Percentiles rank a stretch among this genome's conserved stretches.
Conservation (phyloP, 257 asterid genomes). For the Phtheirospermum japonicum region DNA sequence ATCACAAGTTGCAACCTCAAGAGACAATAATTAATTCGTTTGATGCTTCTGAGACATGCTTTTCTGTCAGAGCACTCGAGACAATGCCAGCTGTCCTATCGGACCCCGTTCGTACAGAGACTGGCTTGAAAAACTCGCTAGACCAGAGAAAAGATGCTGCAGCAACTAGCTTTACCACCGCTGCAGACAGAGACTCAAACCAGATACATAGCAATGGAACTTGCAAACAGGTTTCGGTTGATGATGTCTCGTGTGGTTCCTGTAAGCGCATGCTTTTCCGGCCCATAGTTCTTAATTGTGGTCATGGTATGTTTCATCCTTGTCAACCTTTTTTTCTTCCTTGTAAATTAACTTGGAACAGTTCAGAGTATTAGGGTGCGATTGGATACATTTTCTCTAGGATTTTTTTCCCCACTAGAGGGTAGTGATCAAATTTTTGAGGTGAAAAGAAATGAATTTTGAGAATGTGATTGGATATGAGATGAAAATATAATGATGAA, state of each 20-base stretch:
- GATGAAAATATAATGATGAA: too few species aligned
- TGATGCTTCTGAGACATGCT: slow-evolving; percentile 5
- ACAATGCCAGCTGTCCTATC: slow-evolving; percentile 15
- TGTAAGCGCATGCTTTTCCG: slow-evolving; percentile 41
- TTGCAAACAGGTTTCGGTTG: slow-evolving; percentile 34
- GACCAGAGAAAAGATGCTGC: slow-evolving; percentile 21
- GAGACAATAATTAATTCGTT: slow-evolving; percentile 5
- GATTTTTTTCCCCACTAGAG: too few species aligned
- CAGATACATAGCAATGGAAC: slow-evolving; percentile 13
- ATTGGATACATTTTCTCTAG: too few species aligned
- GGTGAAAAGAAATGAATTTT: too few species aligned
- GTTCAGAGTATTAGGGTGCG: not conserved
- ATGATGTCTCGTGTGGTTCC: slow-evolving; percentile 44
- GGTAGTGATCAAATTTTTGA: too few species aligned
- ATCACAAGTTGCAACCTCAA: slow-evolving; percentile 6
- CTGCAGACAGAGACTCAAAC: slow-evolving; percentile 19
- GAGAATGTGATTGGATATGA: too few species aligned
- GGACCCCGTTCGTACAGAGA: slow-evolving; percentile 6
- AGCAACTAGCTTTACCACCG: slow-evolving; percentile 9
- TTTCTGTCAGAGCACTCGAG: slow-evolving; percentile 17
- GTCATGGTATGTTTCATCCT: slow-evolving; percentile 48
- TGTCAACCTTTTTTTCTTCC: slow-evolving; percentile 1
- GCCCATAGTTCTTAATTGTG: slow-evolving; percentile 54
- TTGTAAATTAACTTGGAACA: not conserved
- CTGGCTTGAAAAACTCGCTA: slow-evolving; percentile 12